Evolutionary conservation across 805 yeast species (phyloP), one percentile per base, ranked within the genome.

Genomic region (Yarrowia sp.): DNA sequence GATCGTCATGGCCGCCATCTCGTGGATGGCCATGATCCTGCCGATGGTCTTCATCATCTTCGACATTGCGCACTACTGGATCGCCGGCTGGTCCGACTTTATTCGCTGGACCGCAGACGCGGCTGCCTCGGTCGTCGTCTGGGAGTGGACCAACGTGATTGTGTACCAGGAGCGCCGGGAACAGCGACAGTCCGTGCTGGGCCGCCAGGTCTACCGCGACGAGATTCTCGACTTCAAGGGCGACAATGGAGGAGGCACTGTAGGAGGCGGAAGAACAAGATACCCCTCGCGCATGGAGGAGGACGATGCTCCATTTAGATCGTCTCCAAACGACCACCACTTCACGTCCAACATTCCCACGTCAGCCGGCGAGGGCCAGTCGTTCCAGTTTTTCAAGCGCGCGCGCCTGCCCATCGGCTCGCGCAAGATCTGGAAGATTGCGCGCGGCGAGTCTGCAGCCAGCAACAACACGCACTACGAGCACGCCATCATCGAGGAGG

Each of bases 71-170:
- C 77, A 67, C 22, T 69, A 69, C 32, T 75, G 79, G 77, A 71
- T 79, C 24, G 75, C 76, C n/a, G 76, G 76, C 13, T 81, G 87
- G 77, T 77, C 87, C 69, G 71, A 80, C 0, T 74, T 76, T 29
- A 73, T 81, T 4, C 67, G 78, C 12, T 75, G 80, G 3, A 77
- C 84, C 39, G 67, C 82, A 6, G 80, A 81, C 51, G 76, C 84
- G 14, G 76, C 83, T 33, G 72, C 83, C 4, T 73, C 80, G 16
- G 81, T 85, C 0, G 75, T 82, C 22, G 77, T 84, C 1, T 85
- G 88, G 87, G 90, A 86, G 71, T 84, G 90, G 86, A 71, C 84
- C 9, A 81, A 76, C 67, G 79, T 83, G 44, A 82, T 84, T 41
- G 79, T 81, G 65, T 68, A 76, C 16, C 68, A 81, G 42, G 86